Evolutionary conservation across 2,329 filamentous ascomycete species (phyloP).

Genomic region (Aspergillus latus): DNA sequence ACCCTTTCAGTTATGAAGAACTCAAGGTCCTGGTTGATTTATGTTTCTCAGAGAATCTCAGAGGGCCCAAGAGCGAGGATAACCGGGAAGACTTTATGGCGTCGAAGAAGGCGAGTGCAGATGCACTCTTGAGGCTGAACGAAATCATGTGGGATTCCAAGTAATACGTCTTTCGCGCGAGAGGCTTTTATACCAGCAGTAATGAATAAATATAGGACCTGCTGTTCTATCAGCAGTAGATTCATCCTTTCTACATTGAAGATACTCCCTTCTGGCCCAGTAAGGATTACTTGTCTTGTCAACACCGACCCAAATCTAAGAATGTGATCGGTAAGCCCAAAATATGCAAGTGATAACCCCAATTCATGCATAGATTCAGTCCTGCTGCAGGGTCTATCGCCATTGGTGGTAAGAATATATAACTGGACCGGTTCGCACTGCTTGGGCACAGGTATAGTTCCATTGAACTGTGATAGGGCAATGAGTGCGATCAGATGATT

Average conservation of each 20-base stretch:
- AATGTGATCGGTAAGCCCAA: background rate
- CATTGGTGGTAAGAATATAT: background rate
- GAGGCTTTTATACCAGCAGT: background rate
- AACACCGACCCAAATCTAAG: too few species aligned
- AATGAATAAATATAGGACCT: background rate
- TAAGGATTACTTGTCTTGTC: background rate
- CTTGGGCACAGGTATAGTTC: background rate
- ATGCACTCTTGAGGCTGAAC: conserved; percentile 45
- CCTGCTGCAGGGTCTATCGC: background rate
- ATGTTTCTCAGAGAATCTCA: conserved; percentile 47
- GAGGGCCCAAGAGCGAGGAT: conserved; percentile 41
- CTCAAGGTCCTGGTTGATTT: conserved; percentile 47
- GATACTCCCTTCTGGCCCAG: background rate
- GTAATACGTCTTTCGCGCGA: conserved; percentile 16
- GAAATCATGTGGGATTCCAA: conserved; percentile 51
- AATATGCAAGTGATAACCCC: background rate
- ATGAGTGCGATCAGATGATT: background rate
- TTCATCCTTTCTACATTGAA: background rate
- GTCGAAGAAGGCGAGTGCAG: conserved; percentile 46
- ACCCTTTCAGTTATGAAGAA: conserved; percentile 48
- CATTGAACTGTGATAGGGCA: background rate
- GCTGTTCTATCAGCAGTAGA: background rate
- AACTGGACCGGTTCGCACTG: background rate
- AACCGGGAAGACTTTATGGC: conserved; percentile 48
- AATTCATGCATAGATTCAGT: background rate